Evolutionary conservation across 306 rosid genomes (phyloP).

Genomic region (Quercus robur): DNA sequence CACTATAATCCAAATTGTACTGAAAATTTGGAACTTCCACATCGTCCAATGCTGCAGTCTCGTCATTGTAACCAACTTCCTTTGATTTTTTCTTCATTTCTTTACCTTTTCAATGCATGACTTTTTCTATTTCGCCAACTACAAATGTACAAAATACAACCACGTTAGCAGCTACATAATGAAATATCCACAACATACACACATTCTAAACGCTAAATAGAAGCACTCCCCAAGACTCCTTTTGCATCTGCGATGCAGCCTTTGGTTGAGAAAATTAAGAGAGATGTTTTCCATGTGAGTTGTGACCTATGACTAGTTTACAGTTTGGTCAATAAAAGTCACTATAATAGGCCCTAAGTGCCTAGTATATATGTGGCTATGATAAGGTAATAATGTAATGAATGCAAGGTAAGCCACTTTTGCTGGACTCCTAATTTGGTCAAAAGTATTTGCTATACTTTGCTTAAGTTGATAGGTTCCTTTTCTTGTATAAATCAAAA

Average conservation of each 20-base stretch:
- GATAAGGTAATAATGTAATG: background rate
- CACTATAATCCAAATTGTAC: too few relatives aligned
- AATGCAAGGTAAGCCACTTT: background rate
- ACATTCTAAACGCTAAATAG: too few relatives aligned
- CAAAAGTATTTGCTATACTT: slow-evolving; percentile 2
- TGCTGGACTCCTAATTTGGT: background rate
- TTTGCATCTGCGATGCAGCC: background rate
- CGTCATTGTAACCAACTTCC: background rate
- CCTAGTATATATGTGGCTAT: background rate
- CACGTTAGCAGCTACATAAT: too few relatives aligned
- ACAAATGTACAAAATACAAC: too few relatives aligned
- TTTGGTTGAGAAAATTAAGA: background rate
- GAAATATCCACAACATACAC: too few relatives aligned
- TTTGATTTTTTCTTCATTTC: background rate
- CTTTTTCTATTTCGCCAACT: too few relatives aligned
- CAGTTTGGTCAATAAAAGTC: background rate
- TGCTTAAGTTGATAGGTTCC: background rate
- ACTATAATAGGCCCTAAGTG: too few relatives aligned
- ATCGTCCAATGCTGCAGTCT: background rate
- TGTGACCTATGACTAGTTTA: background rate
- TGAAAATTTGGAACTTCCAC: too few relatives aligned
- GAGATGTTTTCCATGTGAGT: background rate
- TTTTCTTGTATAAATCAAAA: background rate
- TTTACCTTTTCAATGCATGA: too few relatives aligned
- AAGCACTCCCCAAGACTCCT: too few relatives aligned